Base-by-base conservation (phyloP, 73 alveolate genomes). In the Paramecium sonneborni region DNA sequence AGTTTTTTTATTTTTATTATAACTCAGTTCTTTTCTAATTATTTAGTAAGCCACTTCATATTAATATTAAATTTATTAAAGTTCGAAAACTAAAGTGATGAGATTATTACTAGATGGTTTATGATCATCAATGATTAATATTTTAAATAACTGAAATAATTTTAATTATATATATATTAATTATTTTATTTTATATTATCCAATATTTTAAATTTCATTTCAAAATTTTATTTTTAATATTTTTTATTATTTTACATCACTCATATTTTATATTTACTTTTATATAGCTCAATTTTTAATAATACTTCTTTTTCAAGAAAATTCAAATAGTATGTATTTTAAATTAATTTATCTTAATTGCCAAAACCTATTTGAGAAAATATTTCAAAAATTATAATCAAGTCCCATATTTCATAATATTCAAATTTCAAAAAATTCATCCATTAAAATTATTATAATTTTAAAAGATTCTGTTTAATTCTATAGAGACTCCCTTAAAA, bases 71-170 rank as follows among this genome's bases (percentile, higher is more conserved):
- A 52, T 52, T 35, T 52, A 18, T 5, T 52, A 18, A 62, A 62
- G 48, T 26, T 62, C 48, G 23, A 21, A 28, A 57, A 57, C 4
- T 46, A 12, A 46, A 24, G 10, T 57, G 76, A 57, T 57, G 76
- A 62, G 44, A 26, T 62, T 62, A 62, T 62, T 62, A 62, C 84
- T 62, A 62, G 43, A 62, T 62, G 84, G 84, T 62, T 62, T 62
- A 62, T 62, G 84, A 62, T 62, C 84, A 62, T 21, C 84, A 62
- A 57, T 62, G 84, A 62, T 62, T 62, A 62, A 26, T 62, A 62
- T 62, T 62, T 58, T 32, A 62, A 52, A 52, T 52, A 52, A 52
- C 68, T 52, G 68, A 52, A n/a, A 52, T n/a, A 52, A 18, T 18
- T 18, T 52, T 52, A 52, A 52, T 52, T 52, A 52, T 52, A 18